A percentile compares a stretch with the other conserved stretches of the same genome.
phyloP scores from a whole-genome alignment of 805 yeast species.

The Danielia reshetovae region DNA sequence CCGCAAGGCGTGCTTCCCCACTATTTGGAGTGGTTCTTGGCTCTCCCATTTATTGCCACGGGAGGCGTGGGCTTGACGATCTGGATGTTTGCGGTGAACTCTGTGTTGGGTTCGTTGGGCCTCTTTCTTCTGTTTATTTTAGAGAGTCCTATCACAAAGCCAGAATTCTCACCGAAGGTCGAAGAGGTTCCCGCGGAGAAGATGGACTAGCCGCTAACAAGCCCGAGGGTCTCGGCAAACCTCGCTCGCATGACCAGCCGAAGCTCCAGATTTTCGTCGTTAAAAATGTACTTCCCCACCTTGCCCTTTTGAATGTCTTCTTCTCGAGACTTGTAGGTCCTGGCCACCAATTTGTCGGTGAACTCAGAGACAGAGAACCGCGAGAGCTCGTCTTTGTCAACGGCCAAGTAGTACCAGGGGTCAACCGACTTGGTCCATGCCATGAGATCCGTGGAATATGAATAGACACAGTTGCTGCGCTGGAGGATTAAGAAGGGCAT shows the following conservation, averaged over 20 bases:
- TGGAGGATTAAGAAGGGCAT: conserved; percentile 40
- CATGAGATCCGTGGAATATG: conserved; percentile 38
- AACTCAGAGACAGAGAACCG: not conserved
- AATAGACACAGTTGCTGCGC: conserved; percentile 32
- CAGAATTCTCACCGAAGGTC: too few species aligned
- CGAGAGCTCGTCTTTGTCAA: conserved; percentile 5
- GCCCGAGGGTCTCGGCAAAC: conserved; percentile 8
- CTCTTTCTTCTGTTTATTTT: conserved; percentile 15
- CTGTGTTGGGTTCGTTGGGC: conserved; percentile 19
- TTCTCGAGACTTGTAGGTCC: conserved; percentile 2
- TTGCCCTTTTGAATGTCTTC: conserved; percentile 9
- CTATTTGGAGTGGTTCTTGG: conserved; percentile 49
- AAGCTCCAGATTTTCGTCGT: conserved; percentile 9
- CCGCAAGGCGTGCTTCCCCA: conserved; percentile 57
- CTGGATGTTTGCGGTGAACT: conserved; percentile 48
- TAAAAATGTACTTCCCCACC: conserved; percentile 8
- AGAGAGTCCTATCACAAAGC: conserved; percentile 15
- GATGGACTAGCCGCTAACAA: too few species aligned
- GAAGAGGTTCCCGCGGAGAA: too few species aligned
- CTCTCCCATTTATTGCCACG: conserved; percentile 60
- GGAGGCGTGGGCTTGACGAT: conserved; percentile 60
- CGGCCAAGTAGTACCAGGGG: conserved; percentile 32
- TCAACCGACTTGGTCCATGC: conserved; percentile 50
- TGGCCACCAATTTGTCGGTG: conserved; percentile 1
- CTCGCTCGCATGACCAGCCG: conserved; percentile 8